Evolutionary conservation across 768 basidiomycete species (phyloP).

Genomic region (Clavaria fumosa): DNA sequence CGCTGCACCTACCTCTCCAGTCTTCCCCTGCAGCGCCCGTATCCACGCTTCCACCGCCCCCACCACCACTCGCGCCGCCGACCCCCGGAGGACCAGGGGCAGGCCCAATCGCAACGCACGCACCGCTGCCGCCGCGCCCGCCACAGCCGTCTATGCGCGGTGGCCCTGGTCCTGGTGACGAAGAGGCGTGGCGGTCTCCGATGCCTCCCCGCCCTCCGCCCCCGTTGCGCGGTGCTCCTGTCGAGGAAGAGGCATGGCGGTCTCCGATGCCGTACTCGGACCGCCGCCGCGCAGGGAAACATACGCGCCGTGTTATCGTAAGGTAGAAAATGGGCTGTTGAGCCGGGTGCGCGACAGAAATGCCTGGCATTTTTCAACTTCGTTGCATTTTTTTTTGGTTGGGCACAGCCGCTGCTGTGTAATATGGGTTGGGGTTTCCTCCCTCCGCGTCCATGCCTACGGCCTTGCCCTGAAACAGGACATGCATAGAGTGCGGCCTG

Average conservation of each 20-base stretch:
- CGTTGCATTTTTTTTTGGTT: no score
- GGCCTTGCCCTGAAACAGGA: no score
- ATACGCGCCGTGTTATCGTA: slow-evolving; percentile 59
- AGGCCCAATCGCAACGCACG: slow-evolving; percentile 8
- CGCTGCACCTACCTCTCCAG: slow-evolving; percentile 15
- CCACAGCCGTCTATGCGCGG: neutral
- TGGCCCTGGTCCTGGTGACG: slow-evolving; percentile 9
- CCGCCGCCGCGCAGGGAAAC: slow-evolving; percentile 65
- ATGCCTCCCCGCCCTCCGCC: slow-evolving; percentile 24
- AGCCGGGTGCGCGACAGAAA: no score
- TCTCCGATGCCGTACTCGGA: slow-evolving; percentile 60
- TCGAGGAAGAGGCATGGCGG: slow-evolving; percentile 56
- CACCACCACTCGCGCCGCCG: no score
- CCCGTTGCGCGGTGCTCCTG: slow-evolving; percentile 20
- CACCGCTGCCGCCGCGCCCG: slow-evolving; percentile 16
- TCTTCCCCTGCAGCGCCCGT: slow-evolving; percentile 9
- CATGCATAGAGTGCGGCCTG: no score
- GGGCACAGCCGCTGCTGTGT: no score
- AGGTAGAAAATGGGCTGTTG: no score
- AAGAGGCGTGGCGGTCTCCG: slow-evolving; percentile 23
- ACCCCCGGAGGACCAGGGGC: no score
- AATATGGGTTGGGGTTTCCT: no score
- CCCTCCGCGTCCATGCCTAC: no score
- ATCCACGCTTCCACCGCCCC: slow-evolving; percentile 7
- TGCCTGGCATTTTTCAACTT: no score